Conservation (phyloP, 2,329 filamentous ascomycete species). For the Cordyceps cateniannulata region DNA sequence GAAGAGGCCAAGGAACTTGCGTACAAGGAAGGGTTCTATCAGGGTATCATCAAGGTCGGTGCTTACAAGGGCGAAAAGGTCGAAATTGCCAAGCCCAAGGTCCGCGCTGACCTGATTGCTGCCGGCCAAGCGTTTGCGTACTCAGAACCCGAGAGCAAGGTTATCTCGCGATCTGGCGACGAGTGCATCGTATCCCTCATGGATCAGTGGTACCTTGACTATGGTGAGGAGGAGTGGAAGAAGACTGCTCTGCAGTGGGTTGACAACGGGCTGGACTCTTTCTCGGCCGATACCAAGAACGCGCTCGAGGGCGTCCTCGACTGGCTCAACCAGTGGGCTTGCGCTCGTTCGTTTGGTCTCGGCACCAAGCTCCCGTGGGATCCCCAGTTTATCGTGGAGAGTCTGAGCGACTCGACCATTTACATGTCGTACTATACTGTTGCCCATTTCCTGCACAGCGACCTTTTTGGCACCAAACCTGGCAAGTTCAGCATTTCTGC, state of each 20-base stretch:
- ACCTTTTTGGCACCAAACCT: constrained; percentile 73
- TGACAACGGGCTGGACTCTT: constrained; percentile 70
- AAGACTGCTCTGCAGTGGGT: constrained; percentile 67
- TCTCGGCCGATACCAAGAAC: constrained; percentile 68
- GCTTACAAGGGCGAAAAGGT: constrained; percentile 85
- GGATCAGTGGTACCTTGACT: constrained; percentile 98
- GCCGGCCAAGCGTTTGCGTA: constrained; percentile 80
- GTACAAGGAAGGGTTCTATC: constrained; percentile 97
- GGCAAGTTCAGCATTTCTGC: constrained; percentile 64
- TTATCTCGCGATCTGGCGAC: constrained; percentile 82
- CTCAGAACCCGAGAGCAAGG: constrained; percentile 84
- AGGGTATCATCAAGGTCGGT: constrained; percentile 81
- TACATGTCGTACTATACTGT: constrained; percentile 81
- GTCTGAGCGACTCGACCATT: constrained; percentile 83
- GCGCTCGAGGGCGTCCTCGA: constrained; percentile 78
- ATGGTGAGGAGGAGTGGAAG: constrained; percentile 86
- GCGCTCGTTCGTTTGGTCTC: constrained; percentile 82
- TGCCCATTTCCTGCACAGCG: constrained; percentile 65
- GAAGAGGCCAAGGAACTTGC: constrained; percentile 92
- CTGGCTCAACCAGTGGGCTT: constrained; percentile 96
- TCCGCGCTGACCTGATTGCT: constrained; percentile 70
- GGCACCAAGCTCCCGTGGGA: constrained; percentile 97
- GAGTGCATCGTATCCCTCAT: constrained; percentile 89
- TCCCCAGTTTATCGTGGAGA: constrained; percentile 81
- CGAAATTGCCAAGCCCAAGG: constrained; percentile 78